Percentiles rank a stretch among this genome's conserved stretches.
Conservation (phyloP, 2,329 filamentous ascomycete species). For the Thielaviopsis punctulata region DNA sequence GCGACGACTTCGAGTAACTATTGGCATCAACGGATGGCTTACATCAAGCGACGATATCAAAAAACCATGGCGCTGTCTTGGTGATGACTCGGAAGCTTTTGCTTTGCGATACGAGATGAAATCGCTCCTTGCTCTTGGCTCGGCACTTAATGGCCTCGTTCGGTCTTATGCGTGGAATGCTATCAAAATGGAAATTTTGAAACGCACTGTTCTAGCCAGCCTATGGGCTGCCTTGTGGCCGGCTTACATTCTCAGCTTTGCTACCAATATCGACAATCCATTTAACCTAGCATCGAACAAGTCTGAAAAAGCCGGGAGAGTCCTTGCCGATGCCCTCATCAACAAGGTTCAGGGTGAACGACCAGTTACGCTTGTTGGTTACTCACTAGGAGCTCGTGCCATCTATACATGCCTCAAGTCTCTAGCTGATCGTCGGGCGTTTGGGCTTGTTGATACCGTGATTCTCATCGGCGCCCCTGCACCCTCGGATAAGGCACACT, state of each 20-base stretch:
- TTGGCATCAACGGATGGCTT: conserved; percentile 80
- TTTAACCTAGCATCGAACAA: conserved; percentile 61
- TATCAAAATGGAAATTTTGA: conserved; percentile 58
- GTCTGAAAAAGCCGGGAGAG: conserved; percentile 62
- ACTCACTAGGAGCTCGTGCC: conserved; percentile 63
- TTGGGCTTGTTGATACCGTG: conserved; percentile 69
- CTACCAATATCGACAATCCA: conserved; percentile 60
- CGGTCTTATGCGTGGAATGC: conserved; percentile 58
- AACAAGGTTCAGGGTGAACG: conserved; percentile 70
- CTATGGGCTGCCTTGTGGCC: conserved; percentile 56
- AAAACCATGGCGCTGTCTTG: conserved; percentile 62
- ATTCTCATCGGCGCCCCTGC: conserved; percentile 69
- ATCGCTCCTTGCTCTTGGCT: conserved; percentile 58
- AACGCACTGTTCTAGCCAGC: conserved; percentile 50
- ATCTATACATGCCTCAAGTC: conserved; percentile 68
- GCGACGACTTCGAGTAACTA: conserved; percentile 53
- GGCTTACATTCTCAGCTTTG: conserved; percentile 46
- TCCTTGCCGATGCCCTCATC: conserved; percentile 67
- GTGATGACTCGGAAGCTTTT: conserved; percentile 59
- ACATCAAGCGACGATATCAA: conserved; percentile 57
- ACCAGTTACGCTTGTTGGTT: conserved; percentile 64
- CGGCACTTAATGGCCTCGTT: conserved; percentile 53
- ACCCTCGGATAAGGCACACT: conserved; percentile 53
- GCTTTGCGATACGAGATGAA: conserved; percentile 72
- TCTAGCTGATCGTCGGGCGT: conserved; percentile 61